These are phyloP conservation scores for Mercurialis annua DNA, from an alignment of 345 rosid species.

Conservation along the genomic window DNA sequence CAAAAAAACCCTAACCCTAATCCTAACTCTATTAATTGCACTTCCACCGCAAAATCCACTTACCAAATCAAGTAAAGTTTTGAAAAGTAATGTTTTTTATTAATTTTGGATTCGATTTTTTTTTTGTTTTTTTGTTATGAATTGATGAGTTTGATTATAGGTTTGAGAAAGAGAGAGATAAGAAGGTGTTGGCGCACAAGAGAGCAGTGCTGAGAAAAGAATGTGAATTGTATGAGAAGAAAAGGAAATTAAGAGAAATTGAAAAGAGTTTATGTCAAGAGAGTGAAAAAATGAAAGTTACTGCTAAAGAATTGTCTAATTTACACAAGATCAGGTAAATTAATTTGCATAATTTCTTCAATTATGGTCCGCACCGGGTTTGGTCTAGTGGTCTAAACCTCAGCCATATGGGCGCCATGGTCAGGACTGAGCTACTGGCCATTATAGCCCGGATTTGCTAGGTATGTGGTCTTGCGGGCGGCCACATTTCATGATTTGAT, in stretches of 20 bases:
- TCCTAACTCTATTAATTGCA: constrained; percentile 15
- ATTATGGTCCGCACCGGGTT: too few relatives aligned
- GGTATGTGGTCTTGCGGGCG: too few relatives aligned
- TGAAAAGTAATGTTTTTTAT: not conserved
- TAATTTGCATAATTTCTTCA: not conserved
- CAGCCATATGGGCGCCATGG: too few relatives aligned
- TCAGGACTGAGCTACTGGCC: too few relatives aligned
- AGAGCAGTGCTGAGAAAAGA: constrained; percentile 69
- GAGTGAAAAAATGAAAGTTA: constrained; percentile 39
- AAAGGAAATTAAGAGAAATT: constrained; percentile 48
- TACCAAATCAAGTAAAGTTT: constrained; percentile 51
- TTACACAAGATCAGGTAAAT: constrained; percentile 64
- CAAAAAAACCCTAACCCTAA: constrained; percentile 19
- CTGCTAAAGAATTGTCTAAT: constrained; percentile 43
- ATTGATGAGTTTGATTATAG: constrained; percentile 25
- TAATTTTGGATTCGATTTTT: not conserved
- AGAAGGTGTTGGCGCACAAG: constrained; percentile 48
- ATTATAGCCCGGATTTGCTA: too few relatives aligned
- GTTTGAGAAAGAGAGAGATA: constrained; percentile 67
- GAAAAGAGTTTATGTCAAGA: constrained; percentile 46
- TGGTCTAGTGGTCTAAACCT: too few relatives aligned
- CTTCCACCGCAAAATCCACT: constrained; percentile 34
- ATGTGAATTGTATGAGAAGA: constrained; percentile 57
- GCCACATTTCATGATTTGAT: too few relatives aligned
- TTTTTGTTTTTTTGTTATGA: not conserved